A percentile compares a stretch with the other conserved stretches of the same genome.
Conservation (phyloP, 768 basidiomycete species). For the Suillus weaverae region DNA sequence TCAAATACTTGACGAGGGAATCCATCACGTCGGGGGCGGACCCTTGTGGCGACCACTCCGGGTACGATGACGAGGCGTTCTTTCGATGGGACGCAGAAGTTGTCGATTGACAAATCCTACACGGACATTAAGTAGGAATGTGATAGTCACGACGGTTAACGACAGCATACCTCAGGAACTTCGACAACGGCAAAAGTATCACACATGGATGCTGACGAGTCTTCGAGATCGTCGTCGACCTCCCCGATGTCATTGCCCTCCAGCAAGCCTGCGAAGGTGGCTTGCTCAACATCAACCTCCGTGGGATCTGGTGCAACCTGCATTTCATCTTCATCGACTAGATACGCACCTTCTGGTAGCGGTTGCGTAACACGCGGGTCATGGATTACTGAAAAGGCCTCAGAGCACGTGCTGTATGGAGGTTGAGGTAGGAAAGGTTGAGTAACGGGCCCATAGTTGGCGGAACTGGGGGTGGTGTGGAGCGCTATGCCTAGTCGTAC, state of each 20-base stretch:
- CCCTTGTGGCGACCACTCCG: neutral
- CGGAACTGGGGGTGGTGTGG: neutral
- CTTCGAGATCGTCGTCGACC: neutral
- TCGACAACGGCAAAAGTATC: neutral
- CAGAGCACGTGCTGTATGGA: neutral
- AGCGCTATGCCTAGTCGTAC: neutral
- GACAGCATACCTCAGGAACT: neutral
- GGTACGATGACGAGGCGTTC: neutral
- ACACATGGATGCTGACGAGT: neutral
- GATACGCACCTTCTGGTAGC: neutral
- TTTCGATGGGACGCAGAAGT: neutral
- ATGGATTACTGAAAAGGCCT: constrained; percentile 38
- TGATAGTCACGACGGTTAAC: neutral
- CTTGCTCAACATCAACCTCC: neutral
- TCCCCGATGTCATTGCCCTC: neutral
- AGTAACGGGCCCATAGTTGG: neutral
- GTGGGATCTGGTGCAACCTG: neutral
- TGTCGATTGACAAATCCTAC: constrained; percentile 3
- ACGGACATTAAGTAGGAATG: neutral
- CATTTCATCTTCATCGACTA: neutral
- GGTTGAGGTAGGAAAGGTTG: neutral
- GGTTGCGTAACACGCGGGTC: neutral
- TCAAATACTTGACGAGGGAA: constrained; percentile 12
- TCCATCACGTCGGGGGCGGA: neutral
- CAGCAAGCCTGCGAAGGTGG: neutral